Evolutionary conservation across 2,329 filamentous ascomycete species (phyloP).

Genomic region (Onygena corvina): DNA sequence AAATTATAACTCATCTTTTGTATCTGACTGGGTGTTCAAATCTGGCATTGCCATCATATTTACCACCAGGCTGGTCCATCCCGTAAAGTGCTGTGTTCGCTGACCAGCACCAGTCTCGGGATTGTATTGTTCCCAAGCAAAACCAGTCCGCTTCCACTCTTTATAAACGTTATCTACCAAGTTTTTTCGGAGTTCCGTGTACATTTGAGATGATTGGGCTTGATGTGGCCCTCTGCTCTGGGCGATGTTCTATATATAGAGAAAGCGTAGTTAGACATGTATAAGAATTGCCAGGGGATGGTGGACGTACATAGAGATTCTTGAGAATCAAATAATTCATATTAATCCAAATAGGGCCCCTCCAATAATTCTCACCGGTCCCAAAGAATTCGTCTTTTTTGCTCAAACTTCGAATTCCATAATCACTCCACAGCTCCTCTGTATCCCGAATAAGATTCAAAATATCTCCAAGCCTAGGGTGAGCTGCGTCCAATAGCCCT

Average conservation of each 20-base stretch:
- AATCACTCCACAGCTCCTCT: constrained; percentile 76
- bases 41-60: constrained; percentile 96
- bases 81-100: constrained; percentile 93
- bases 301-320: constrained; percentile 60
- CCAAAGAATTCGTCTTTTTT: constrained; percentile 72
- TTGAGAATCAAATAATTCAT: constrained; percentile 83
- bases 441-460: constrained; percentile 69
- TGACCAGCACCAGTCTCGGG: constrained; percentile 88
- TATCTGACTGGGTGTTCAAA: constrained; percentile 28
- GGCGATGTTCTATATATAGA: constrained; percentile 49
- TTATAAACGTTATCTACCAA: constrained; percentile 79
- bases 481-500: constrained; percentile 62
- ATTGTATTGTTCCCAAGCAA: constrained; percentile 98
- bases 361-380: constrained; percentile 94
- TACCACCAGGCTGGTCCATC: constrained; percentile 96
- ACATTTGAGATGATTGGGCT: constrained; percentile 57
- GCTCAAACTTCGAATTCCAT: constrained; percentile 83
- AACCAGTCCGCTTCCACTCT: constrained; percentile 81
- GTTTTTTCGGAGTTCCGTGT: constrained; percentile 65
- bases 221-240: constrained; percentile 54
- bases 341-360: constrained; percentile 87
- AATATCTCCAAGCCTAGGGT: constrained; percentile 59
- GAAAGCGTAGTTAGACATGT: constrained; percentile 11
- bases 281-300: neutral
- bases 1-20: constrained; percentile 40